A percentile compares a stretch with the other conserved stretches of the same genome.
phyloP scores from a whole-genome alignment of 768 basidiomycete species.

The Mycena indigotica region DNA sequence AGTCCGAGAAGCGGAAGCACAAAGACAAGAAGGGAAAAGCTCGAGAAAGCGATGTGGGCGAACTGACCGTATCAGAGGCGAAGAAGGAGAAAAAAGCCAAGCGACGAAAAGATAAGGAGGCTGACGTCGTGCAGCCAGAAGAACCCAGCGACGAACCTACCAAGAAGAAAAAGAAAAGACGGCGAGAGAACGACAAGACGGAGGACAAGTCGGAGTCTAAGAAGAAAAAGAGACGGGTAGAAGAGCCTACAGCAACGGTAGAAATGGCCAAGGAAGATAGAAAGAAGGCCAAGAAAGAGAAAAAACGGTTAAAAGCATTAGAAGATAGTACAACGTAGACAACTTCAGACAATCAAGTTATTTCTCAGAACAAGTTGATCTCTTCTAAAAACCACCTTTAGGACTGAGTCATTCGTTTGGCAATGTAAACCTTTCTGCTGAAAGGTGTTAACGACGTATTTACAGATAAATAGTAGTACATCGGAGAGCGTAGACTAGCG shows the following conservation, averaged over 20 bases:
- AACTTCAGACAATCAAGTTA: no score
- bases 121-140: neutral
- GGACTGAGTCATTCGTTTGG: no score
- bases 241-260: neutral
- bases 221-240: slow-evolving; percentile 20
- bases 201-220: slow-evolving; percentile 32
- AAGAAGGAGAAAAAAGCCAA: slow-evolving; percentile 14
- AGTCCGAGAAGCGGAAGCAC: slow-evolving; percentile 25
- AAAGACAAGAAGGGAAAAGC: slow-evolving; percentile 22
- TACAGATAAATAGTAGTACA: slow-evolving; percentile 25
- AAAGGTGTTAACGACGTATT: slow-evolving; percentile 23
- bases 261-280: neutral
- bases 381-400: no score
- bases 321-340: no score
- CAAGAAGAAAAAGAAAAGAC: slow-evolving; percentile 7
- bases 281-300: slow-evolving; percentile 3
- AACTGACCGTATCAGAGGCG: slow-evolving; percentile 1
- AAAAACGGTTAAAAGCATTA: slow-evolving; percentile 4
- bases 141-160: neutral
- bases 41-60: slow-evolving; percentile 8
- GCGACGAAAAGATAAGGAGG: neutral
- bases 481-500: slow-evolving; percentile 12
- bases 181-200: slow-evolving; percentile 13
- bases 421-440: slow-evolving; percentile 19
- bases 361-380: no score